These are phyloP conservation scores for Metrosideros polymorpha DNA, from an alignment of 441 rosid species.

Conservation along the genomic window DNA sequence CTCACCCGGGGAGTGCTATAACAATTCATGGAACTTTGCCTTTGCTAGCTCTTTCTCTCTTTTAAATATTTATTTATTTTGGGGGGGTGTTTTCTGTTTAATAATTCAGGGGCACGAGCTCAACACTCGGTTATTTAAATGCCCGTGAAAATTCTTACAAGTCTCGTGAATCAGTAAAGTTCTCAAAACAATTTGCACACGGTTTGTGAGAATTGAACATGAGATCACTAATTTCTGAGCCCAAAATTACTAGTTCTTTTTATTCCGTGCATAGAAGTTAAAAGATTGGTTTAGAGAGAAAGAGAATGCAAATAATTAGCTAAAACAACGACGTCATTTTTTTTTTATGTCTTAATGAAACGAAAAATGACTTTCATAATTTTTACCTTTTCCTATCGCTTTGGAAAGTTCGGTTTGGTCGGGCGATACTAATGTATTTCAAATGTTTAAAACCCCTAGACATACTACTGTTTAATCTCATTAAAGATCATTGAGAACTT, in stretches of 20 bases:
- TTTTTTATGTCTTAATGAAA: no score
- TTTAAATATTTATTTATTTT: no score
- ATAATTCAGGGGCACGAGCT: background rate
- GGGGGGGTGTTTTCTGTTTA: background rate
- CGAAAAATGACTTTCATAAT: background rate
- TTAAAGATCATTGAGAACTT: background rate
- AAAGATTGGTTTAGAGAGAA: background rate
- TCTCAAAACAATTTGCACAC: fast-evolving
- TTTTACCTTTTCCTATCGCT: background rate
- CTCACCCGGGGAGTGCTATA: background rate
- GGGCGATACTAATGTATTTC: background rate
- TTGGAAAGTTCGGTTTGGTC: background rate
- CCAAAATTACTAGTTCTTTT: background rate
- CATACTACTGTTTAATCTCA: background rate
- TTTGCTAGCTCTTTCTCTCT: background rate
- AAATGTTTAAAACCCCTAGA: background rate
- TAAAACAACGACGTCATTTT: fast-evolving
- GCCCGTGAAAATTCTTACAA: background rate
- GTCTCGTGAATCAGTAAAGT: background rate
- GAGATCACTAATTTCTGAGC: background rate
- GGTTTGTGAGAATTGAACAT: background rate
- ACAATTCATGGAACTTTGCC: background rate
- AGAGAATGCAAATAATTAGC: background rate
- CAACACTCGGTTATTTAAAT: background rate
- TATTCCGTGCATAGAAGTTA: background rate